phyloP scores from a whole-genome alignment of 768 basidiomycete species.

The Auricularia auricula-judae region DNA sequence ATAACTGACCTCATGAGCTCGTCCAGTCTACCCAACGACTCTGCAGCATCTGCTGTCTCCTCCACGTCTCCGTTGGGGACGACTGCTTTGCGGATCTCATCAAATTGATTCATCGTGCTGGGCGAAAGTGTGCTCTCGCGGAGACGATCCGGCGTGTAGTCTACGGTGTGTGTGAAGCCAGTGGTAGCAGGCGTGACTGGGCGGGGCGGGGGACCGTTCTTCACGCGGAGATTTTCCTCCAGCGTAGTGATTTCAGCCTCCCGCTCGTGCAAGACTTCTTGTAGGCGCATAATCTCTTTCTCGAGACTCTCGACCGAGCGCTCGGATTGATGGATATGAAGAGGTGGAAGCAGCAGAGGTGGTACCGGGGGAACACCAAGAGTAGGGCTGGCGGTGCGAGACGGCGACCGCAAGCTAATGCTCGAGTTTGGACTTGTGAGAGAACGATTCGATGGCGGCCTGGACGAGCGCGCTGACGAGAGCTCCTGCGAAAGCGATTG shows the following conservation, averaged over 20 bases:
- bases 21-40: conserved; percentile 69
- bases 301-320: conserved; percentile 80
- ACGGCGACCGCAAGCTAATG: conserved; percentile 37
- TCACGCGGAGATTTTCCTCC: conserved; percentile 42
- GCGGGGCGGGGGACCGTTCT: conserved; percentile 9
- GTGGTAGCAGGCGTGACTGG: background rate
- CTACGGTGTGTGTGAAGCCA: conserved; percentile 2
- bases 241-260: conserved; percentile 81
- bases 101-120: conserved; percentile 62
- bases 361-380: conserved; percentile 5
- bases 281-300: conserved; percentile 90
- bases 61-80: conserved; percentile 30
- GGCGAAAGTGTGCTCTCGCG: conserved; percentile 43
- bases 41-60: conserved; percentile 42
- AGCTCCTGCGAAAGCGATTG: conserved; percentile 97
- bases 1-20: conserved; percentile 78
- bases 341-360: conserved; percentile 37
- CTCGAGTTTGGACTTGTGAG: conserved; percentile 26
- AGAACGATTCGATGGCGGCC: conserved; percentile 40
- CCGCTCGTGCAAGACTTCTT: conserved; percentile 82
- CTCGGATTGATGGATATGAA: conserved; percentile 27
- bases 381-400: conserved; percentile 39
- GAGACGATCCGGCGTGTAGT: conserved; percentile 8
- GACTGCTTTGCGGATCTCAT: conserved; percentile 60
- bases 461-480: conserved; percentile 78